Percentiles rank a stretch among this genome's conserved stretches.
Conservation (phyloP, 495 filamentous ascomycete genomes). For the Pseudevernia furfuracea region DNA sequence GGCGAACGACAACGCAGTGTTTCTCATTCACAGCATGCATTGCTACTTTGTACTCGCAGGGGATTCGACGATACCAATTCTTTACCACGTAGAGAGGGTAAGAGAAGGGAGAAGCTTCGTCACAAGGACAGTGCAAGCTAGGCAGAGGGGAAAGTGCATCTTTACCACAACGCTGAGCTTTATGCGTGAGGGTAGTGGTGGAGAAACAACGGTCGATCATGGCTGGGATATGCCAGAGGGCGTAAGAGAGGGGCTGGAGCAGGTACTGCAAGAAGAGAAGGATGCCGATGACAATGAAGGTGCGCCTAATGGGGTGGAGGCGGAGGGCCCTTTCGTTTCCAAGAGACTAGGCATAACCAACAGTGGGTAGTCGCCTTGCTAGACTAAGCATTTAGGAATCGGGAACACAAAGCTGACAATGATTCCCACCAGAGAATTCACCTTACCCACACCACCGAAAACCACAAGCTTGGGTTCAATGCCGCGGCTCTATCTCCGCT, state of each 20-base stretch:
- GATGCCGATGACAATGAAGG: slow-evolving; percentile 27
- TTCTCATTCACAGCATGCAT: slow-evolving; percentile 89
- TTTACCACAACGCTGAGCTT: slow-evolving; percentile 94
- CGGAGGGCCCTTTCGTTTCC: slow-evolving; percentile 38
- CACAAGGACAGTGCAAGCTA: slow-evolving; percentile 90
- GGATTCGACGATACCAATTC: slow-evolving; percentile 71
- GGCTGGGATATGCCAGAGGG: slow-evolving; percentile 49
- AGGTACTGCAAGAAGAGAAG: slow-evolving; percentile 19
- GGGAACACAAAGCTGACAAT: neutral
- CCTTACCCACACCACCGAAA: slow-evolving; percentile 55
- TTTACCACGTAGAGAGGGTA: slow-evolving; percentile 89
- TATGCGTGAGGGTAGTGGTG: slow-evolving; percentile 60
- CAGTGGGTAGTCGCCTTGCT: slow-evolving; percentile 31
- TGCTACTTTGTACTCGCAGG: slow-evolving; percentile 97
- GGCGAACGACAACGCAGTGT: slow-evolving; percentile 33
- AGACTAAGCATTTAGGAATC: neutral
- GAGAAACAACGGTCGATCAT: slow-evolving; percentile 54
- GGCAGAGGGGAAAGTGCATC: slow-evolving; percentile 81
- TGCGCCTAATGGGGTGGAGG: slow-evolving; percentile 25
- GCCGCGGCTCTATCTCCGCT: slow-evolving; percentile 62
- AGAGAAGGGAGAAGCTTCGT: slow-evolving; percentile 85
- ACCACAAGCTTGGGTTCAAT: slow-evolving; percentile 70
- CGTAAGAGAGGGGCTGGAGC: slow-evolving; percentile 31
- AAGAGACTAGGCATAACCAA: slow-evolving; percentile 39
- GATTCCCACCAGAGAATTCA: slow-evolving; percentile 29